These are phyloP conservation scores for Chalaropsis ovoidea DNA, from an alignment of 2,329 filamentous ascomycete species.

Conservation along the genomic window DNA sequence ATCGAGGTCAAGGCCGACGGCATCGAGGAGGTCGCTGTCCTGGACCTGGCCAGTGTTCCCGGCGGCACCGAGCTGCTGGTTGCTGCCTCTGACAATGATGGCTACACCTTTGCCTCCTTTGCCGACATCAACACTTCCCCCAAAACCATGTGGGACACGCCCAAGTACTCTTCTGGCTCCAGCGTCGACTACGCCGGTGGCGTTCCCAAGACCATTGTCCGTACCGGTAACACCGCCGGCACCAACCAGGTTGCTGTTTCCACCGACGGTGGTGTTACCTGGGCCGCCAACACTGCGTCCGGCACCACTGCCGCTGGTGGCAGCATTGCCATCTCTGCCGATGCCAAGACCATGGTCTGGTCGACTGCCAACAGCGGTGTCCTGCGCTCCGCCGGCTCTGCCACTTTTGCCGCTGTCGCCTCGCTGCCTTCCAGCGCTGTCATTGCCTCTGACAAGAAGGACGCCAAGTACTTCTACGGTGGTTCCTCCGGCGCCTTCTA, in stretches of 20 bases:
- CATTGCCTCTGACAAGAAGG: conserved; percentile 46
- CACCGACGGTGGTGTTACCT: conserved; percentile 16
- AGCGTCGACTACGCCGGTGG: conserved; percentile 43
- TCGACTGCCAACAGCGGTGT: conserved; percentile 19
- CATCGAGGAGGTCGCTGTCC: conserved; percentile 45
- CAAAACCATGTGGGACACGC: conserved; percentile 38
- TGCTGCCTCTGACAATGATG: conserved; percentile 43
- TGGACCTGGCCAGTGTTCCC: conserved; percentile 40
- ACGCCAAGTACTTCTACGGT: conserved; percentile 45
- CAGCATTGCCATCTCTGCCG: conserved; percentile 15
- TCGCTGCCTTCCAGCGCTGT: conserved; percentile 29
- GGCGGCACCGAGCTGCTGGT: conserved; percentile 44
- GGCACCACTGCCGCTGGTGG: conserved; percentile 19
- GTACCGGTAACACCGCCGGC: conserved; percentile 40
- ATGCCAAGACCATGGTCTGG: conserved; percentile 34
- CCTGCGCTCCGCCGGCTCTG: conserved; percentile 13
- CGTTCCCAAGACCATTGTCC: conserved; percentile 39
- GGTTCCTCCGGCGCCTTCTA: conserved; percentile 41
- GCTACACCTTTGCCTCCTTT: conserved; percentile 40
- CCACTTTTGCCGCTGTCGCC: conserved; percentile 12
- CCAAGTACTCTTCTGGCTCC: conserved; percentile 38
- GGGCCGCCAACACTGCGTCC: conserved; percentile 14
- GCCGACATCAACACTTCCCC: conserved; percentile 37
- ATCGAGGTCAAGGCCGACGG: conserved; percentile 44
- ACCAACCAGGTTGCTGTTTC: conserved; percentile 32